Conservation (phyloP, 2,329 filamentous ascomycete species). For the Lachnellula cervina region DNA sequence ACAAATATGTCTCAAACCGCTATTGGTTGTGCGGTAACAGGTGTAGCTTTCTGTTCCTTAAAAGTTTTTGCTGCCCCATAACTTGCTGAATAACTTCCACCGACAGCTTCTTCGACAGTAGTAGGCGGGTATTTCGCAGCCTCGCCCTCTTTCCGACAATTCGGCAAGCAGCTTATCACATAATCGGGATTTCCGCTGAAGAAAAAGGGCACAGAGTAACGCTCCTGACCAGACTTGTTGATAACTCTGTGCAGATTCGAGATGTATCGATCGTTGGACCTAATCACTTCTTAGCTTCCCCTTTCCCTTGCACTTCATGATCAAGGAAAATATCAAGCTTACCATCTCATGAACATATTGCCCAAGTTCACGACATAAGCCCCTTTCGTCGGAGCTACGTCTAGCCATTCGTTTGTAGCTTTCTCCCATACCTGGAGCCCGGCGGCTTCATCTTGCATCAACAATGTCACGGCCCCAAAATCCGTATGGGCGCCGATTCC, state of each 20-base stretch:
- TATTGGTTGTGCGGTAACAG: slow-evolving; percentile 1
- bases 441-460: slow-evolving; percentile 44
- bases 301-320: slow-evolving; percentile 28
- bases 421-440: slow-evolving; percentile 45
- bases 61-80: slow-evolving; percentile 39
- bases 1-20: not conserved
- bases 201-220: no score
- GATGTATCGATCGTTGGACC: no score
- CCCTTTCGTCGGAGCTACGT: slow-evolving; percentile 38
- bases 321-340: slow-evolving; percentile 42
- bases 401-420: slow-evolving; percentile 32
- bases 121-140: slow-evolving; percentile 37
- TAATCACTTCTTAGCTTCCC: no score
- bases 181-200: slow-evolving; percentile 42
- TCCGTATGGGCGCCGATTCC: slow-evolving; percentile 50
- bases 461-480: slow-evolving; percentile 47
- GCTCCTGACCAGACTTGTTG: no score
- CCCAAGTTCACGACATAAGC: slow-evolving; percentile 47
- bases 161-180: slow-evolving; percentile 38
- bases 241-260: no score
- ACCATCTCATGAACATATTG: slow-evolving; percentile 42
- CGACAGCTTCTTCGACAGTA: slow-evolving; percentile 38
- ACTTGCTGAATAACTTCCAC: slow-evolving; percentile 37
- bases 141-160: slow-evolving; percentile 35
- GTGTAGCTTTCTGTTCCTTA: slow-evolving; percentile 30